phyloP scores from a whole-genome alignment of 768 basidiomycete genomes.

The Sutorius australiensis region DNA sequence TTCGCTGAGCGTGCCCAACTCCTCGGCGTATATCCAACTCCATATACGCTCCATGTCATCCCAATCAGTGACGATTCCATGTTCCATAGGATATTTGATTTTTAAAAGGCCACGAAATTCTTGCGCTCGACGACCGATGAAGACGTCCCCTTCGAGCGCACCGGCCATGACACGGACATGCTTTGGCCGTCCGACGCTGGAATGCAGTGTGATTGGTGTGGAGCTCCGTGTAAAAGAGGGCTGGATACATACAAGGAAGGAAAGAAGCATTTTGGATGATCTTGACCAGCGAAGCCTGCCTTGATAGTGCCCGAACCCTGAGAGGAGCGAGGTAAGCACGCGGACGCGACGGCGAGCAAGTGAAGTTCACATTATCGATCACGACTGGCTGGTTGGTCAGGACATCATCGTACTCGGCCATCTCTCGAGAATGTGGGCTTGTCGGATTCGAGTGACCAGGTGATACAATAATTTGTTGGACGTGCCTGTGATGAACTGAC shows the following conservation, averaged over 20 bases:
- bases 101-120: slow-evolving; percentile 93
- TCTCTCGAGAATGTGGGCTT: slow-evolving; percentile 29
- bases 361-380: slow-evolving; percentile 83
- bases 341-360: slow-evolving; percentile 21
- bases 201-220: slow-evolving; percentile 20
- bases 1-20: slow-evolving; percentile 91
- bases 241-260: slow-evolving; percentile 84
- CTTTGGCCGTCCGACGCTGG: slow-evolving; percentile 93
- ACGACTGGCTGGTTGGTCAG: slow-evolving; percentile 98
- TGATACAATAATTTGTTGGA: slow-evolving; percentile 5
- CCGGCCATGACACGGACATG: slow-evolving; percentile 98
- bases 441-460: slow-evolving; percentile 3
- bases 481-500: background rate
- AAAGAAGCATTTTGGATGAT: slow-evolving; percentile 99
- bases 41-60: slow-evolving; percentile 99
- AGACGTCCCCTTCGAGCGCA: slow-evolving; percentile 92
- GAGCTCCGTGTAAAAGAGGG: slow-evolving; percentile 27
- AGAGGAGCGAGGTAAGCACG: slow-evolving; percentile 23
- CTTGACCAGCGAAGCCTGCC: slow-evolving; percentile 98
- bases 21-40: slow-evolving; percentile 96
- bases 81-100: slow-evolving; percentile 99
- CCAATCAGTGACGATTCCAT: slow-evolving; percentile 99
- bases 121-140: slow-evolving; percentile 93
- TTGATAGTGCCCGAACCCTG: slow-evolving; percentile 99
- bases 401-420: slow-evolving; percentile 90